Evolutionary conservation across 352 stramenopile species (phyloP).

Genomic region (Phytopythium litorale): DNA sequence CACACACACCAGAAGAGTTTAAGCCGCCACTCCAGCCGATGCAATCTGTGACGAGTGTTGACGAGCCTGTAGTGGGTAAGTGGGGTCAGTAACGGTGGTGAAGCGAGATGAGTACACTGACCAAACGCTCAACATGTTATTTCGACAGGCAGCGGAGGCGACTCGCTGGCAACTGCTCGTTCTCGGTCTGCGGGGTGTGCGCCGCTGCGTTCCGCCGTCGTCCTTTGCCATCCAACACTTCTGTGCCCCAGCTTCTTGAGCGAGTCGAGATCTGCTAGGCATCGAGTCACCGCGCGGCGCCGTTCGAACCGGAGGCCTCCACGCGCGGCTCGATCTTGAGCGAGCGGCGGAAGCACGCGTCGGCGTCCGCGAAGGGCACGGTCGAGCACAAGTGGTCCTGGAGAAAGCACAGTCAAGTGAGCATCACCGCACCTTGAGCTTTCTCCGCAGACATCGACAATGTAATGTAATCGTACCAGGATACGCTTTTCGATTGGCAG

Average conservation of each 20-base stretch:
- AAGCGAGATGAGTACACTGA: neutral
- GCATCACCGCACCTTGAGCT: conserved; percentile 2
- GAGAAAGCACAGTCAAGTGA: neutral
- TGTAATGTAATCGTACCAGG: conserved; percentile 36
- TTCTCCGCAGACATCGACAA: neutral
- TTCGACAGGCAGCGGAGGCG: neutral
- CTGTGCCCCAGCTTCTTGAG: neutral
- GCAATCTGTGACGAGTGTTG: no score
- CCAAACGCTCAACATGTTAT: conserved; percentile 1
- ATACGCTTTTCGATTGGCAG: conserved; percentile 75
- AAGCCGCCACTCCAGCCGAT: no score
- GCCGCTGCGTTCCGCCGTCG: neutral
- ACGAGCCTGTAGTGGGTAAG: neutral
- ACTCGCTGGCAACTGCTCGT: neutral
- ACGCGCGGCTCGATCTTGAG: conserved; percentile 81
- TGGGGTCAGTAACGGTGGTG: neutral
- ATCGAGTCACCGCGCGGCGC: conserved; percentile 3
- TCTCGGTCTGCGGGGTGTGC: neutral
- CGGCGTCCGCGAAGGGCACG: conserved; percentile 54
- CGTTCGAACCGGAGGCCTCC: conserved; percentile 12
- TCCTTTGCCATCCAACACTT: conserved; percentile 1
- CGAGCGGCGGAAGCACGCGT: conserved; percentile 78
- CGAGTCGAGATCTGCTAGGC: neutral
- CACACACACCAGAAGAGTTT: no score
- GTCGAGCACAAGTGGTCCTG: conserved; percentile 76